Evolutionary conservation across 1,284 basidiomycete species (phyloP), one percentile per base, ranked within the genome.

Genomic region (Heterobasidion occidentale): DNA sequence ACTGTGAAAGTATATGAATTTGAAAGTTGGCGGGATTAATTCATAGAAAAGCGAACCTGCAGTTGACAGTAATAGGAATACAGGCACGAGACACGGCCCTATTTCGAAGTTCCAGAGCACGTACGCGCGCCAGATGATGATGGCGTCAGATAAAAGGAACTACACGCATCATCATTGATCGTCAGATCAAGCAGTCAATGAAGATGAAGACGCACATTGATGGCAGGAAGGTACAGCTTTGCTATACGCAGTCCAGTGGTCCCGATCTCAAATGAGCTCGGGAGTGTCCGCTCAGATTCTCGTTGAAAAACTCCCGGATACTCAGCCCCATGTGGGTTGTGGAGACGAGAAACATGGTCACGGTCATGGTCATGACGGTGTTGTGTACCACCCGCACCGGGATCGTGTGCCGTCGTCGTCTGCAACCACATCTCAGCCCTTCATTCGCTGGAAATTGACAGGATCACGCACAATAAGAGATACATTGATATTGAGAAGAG

Each of bases 101-200:
- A 42, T 20, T 17, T 51, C 34, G 36, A 42, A 50, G 20, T 50
- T 55, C 54, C 54, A 55, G 8, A 55, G 54, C 35, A 55, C 17
- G 27, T 55, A 51, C 7, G 48, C 46, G 9, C 54, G 47, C 54
- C 54, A 51, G n/a, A 51, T 49, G 12, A 55, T 47, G 27, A 51
- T 42, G 8, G 42, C 35, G 14, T 55, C 54, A 9, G 54, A 49
- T 17, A 55, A 46, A 15, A 55, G 19, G 46, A 49, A 50, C 54
- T 55, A 38, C 6, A 11, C 27, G 27, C 27, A 27, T 27, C 27
- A 35, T 12, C 3, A 27, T 27, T 27, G 27, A 5, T 27, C 27
- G 27, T 15, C 11, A 11, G 9, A 15, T 12, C 8, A 35, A 51
- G 11, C n/a, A 15, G 46, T 7, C 7, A 51, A 44, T 44, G 20